phyloP scores from a whole-genome alignment of 108 stramenopile species.

The Schizochytrium sp. region DNA sequence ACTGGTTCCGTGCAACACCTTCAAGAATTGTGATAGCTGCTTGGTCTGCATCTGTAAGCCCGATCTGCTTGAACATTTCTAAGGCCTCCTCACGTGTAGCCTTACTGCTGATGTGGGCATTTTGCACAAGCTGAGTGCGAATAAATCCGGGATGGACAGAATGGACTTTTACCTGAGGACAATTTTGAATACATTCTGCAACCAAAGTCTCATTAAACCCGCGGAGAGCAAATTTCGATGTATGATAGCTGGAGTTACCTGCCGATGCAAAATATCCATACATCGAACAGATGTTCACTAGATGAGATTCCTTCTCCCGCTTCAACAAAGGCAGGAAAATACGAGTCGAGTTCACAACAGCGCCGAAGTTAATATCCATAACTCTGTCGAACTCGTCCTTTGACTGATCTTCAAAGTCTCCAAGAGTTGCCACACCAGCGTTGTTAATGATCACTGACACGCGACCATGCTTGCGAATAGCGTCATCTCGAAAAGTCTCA shows the following conservation, averaged over 20 bases:
- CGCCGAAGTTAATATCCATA: conserved; percentile 2
- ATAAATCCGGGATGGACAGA: conserved; percentile 6
- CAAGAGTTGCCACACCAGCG: background rate
- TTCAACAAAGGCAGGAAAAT: background rate
- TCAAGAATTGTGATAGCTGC: background rate
- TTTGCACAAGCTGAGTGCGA: background rate
- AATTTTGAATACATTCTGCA: background rate
- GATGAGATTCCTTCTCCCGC: background rate
- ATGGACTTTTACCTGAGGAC: background rate
- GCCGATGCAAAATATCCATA: background rate
- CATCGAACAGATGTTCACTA: conserved; percentile 14
- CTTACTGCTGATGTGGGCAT: background rate
- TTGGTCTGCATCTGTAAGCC: background rate
- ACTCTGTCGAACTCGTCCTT: background rate
- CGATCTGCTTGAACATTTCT: conserved; percentile 10
- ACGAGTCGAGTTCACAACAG: background rate
- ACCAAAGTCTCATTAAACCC: background rate
- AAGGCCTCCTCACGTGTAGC: background rate
- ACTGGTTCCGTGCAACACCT: background rate
- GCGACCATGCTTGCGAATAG: background rate
- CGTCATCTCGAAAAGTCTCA: background rate
- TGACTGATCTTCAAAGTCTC: background rate
- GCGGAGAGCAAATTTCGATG: background rate
- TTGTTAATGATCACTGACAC: background rate
- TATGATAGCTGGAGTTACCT: background rate